phyloP scores from a whole-genome alignment of 1,284 basidiomycete genomes.

The Ganoderma lingzhi region DNA sequence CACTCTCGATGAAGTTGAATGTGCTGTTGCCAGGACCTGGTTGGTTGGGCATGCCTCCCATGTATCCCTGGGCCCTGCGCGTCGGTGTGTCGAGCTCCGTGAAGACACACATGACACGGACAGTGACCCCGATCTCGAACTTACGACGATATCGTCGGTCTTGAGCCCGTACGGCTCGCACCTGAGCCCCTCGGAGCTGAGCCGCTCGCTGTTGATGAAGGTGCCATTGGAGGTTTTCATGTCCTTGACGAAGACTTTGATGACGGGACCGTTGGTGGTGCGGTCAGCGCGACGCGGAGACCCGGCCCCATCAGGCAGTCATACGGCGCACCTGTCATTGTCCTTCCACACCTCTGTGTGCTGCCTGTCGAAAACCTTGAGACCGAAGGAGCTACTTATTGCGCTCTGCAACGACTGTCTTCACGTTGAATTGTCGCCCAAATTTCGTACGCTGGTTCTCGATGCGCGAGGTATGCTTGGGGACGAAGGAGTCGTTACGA shows the following conservation, averaged over 20 bases:
- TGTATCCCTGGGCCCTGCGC: slow-evolving; percentile 51
- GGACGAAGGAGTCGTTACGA: slow-evolving; percentile 94
- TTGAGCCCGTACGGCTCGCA: slow-evolving; percentile 95
- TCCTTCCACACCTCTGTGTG: slow-evolving; percentile 99
- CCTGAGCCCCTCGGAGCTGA: slow-evolving; percentile 91
- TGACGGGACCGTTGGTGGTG: slow-evolving; percentile 11
- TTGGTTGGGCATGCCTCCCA: slow-evolving; percentile 42
- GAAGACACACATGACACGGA: slow-evolving; percentile 91
- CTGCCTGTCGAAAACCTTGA: slow-evolving; percentile 93
- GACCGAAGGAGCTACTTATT: slow-evolving; percentile 99
- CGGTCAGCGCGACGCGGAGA: slow-evolving; percentile 13
- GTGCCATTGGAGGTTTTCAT: slow-evolving; percentile 99
- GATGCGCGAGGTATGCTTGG: slow-evolving; percentile 92
- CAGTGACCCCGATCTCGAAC: slow-evolving; percentile 83
- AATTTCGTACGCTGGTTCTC: slow-evolving; percentile 87
- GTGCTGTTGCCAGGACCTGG: slow-evolving; percentile 45
- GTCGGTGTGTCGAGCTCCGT: slow-evolving; percentile 85
- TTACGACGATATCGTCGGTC: slow-evolving; percentile 89
- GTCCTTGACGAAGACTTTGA: slow-evolving; percentile 96
- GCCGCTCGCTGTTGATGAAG: slow-evolving; percentile 95
- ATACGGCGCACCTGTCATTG: slow-evolving; percentile 66
- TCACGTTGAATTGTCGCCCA: slow-evolving; percentile 97
- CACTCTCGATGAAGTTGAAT: slow-evolving; percentile 50
- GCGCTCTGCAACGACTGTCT: slow-evolving; percentile 92
- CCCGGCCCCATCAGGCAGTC: not conserved